These are phyloP conservation scores for Cyberlindnera euphorbiiphila DNA, from an alignment of 805 yeast species.

Conservation along the genomic window DNA sequence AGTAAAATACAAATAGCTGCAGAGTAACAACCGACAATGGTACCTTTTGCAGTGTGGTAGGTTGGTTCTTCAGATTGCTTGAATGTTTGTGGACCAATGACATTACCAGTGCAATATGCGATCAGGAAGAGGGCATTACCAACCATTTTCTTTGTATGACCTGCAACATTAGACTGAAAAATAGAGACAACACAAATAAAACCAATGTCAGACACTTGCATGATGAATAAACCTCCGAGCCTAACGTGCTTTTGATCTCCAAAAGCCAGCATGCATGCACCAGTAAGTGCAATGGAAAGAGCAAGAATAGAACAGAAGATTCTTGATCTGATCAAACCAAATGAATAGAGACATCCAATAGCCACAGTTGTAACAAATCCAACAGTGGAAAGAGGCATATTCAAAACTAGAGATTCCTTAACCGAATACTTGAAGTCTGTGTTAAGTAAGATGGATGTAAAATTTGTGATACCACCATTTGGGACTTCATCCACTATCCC, in stretches of 20 bases:
- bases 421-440: slow-evolving; percentile 16
- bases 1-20: slow-evolving; percentile 39
- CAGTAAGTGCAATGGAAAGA: slow-evolving; percentile 24
- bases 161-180: slow-evolving; percentile 54
- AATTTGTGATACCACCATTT: slow-evolving; percentile 43
- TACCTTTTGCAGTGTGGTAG: slow-evolving; percentile 51
- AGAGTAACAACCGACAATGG: slow-evolving; percentile 23
- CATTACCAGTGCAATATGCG: slow-evolving; percentile 64
- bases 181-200: slow-evolving; percentile 33
- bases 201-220: slow-evolving; percentile 34
- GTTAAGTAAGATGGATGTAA: slow-evolving; percentile 19
- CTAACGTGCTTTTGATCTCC: slow-evolving; percentile 27
- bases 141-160: slow-evolving; percentile 68
- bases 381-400: slow-evolving; percentile 34
- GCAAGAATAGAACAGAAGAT: slow-evolving; percentile 24
- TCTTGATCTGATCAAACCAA: slow-evolving; percentile 22
- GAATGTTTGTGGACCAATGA: slow-evolving; percentile 74
- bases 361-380: slow-evolving; percentile 25
- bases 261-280: slow-evolving; percentile 33
- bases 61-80: slow-evolving; percentile 52
- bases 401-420: slow-evolving; percentile 21
- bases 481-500: slow-evolving; percentile 42
- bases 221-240: slow-evolving; percentile 28
- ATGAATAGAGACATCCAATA: slow-evolving; percentile 27
- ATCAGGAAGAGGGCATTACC: slow-evolving; percentile 56